phyloP scores from a whole-genome alignment of 495 filamentous ascomycete species.

The Staphylotrichum longicolle region DNA sequence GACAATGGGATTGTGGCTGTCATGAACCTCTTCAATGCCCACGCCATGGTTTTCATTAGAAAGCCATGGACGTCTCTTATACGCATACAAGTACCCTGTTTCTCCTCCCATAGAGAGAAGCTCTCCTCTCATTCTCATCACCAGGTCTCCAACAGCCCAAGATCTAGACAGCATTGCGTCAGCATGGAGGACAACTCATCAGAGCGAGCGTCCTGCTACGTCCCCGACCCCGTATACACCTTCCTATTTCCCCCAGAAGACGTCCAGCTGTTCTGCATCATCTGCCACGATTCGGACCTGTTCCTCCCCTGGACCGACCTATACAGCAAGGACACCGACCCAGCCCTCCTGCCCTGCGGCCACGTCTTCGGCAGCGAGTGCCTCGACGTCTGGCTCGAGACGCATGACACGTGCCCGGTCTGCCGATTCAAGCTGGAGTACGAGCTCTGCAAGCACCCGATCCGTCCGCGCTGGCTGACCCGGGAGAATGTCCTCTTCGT shows the following conservation, averaged over 20 bases:
- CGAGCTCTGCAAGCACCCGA: constrained; percentile 16
- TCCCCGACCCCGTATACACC: constrained; percentile 17
- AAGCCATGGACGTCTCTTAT: too few relatives aligned
- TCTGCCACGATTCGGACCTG: constrained; percentile 17
- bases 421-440: constrained; percentile 19
- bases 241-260: constrained; percentile 6
- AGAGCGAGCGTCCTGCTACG: background rate
- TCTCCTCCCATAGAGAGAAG: too few relatives aligned
- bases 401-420: constrained; percentile 15
- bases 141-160: background rate
- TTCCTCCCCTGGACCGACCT: background rate
- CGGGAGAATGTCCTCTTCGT: background rate
- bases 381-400: constrained; percentile 8
- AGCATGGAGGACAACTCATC: background rate
- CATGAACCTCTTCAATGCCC: background rate
- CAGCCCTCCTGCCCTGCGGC: constrained; percentile 23
- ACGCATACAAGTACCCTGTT: too few relatives aligned
- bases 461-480: background rate
- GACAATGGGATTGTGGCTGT: background rate
- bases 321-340: background rate
- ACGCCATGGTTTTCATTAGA: too few relatives aligned
- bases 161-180: background rate
- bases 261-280: constrained; percentile 7
- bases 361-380: constrained; percentile 23
- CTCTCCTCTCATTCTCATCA: too few relatives aligned